Base-by-base conservation (phyloP, 1,284 basidiomycete genomes). In the Sanghuangporus baumii region DNA sequence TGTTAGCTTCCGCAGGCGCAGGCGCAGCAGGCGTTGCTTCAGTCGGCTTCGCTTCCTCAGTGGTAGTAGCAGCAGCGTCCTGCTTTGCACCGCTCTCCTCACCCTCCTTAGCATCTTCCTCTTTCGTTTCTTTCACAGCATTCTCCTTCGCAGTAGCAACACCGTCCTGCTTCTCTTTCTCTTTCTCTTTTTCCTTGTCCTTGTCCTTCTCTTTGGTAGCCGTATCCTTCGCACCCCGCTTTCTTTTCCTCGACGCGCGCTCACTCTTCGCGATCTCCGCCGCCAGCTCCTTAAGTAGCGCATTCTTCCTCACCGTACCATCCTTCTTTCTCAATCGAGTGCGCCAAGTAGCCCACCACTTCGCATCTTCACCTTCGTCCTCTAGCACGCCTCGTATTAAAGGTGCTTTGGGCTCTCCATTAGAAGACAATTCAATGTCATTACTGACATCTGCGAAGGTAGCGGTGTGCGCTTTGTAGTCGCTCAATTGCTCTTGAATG, bases 401-500 rank as follows among this genome's bases (percentile, higher is more conserved):
- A 6, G 59, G 54, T 6, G 43, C 63, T 58, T 65, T 56, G 1
- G 34, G 31, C 14, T 47, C 48, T 31, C 40, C 50, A n/a, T 26
- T 31, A 18, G 51, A 37, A 6, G 58, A 46, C 3, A 58, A 11
- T 7, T 64, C 62, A 2, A 58, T 14, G 12, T 61, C 62, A 31
- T 20, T 55, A 26, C 60, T 56, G 14, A 61, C 52, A 18, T 63
- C 62, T 16, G 52, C 60, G 11, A 63, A 31, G 2, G 57, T 51
- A 2, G 79, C 74, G 6, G 81, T 80, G 69, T 91, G 88, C 1
- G 84, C 80, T 74, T 83, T 87, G 75, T 83, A 96, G 74, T 91
- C 94, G 65, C 83, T 82, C 34, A 96, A 77, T 72, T 96, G 94
- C 69, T 96, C 92, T 68, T 93, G 88, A 66, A 99, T 96, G 5